Percentiles rank a stretch among this genome's conserved stretches.
Conservation (phyloP, 306 rosid genomes). For the Abrus precatorius region DNA sequence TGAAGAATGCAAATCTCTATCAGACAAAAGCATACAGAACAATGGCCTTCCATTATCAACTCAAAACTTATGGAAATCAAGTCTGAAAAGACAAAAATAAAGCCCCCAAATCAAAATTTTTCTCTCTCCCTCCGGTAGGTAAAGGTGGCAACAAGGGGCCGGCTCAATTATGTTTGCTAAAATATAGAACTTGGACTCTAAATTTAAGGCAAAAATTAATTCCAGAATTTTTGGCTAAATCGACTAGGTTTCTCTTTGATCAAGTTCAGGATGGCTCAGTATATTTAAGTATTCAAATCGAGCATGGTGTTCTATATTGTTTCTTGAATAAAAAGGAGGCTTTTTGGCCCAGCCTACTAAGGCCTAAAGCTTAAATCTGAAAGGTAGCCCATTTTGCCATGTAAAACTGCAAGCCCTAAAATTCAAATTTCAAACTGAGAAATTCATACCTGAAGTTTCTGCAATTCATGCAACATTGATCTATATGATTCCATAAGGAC, state of each 20-base stretch:
- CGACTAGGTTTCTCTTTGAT: no score
- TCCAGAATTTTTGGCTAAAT: no score
- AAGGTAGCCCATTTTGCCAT: no score
- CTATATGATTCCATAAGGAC: conserved; percentile 37
- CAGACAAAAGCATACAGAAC: neutral
- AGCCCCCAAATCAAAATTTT: neutral
- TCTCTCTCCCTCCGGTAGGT: neutral
- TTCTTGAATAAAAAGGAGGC: no score
- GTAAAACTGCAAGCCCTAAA: conserved; percentile 11
- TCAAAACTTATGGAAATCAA: neutral
- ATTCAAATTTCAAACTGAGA: neutral
- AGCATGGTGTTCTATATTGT: no score
- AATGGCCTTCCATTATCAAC: neutral
- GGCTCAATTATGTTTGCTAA: neutral
- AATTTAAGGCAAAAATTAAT: no score
- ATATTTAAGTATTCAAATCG: no score
- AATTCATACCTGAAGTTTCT: conserved; percentile 43
- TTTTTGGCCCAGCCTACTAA: no score
- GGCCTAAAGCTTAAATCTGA: no score
- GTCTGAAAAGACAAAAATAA: neutral
- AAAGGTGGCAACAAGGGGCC: neutral
- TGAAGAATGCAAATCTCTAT: neutral
- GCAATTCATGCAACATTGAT: conserved; percentile 43
- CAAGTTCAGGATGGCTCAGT: no score
- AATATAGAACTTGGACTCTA: no score